Conservation (phyloP, 768 basidiomycete species). For the Multifurca ochricompacta region DNA sequence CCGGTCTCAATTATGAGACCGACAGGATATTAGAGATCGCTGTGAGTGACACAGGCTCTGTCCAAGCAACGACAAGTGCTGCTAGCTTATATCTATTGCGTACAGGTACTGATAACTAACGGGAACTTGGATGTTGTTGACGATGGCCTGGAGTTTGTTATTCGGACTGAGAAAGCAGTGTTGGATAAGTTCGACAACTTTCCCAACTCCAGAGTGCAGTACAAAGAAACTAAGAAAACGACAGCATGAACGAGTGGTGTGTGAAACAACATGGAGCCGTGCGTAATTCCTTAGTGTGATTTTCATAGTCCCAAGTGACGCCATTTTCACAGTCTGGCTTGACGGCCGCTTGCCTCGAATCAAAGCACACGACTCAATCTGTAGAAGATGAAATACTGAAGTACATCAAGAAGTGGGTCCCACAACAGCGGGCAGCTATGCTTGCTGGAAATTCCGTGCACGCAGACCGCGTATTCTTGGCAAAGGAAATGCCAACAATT, state of each 20-base stretch:
- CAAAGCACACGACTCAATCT: constrained; percentile 50
- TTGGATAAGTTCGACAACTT: constrained; percentile 52
- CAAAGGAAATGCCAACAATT: constrained; percentile 73
- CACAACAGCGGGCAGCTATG: constrained; percentile 49
- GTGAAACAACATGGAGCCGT: constrained; percentile 71
- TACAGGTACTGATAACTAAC: constrained; percentile 78
- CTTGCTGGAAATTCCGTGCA: constrained; percentile 90
- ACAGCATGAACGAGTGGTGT: constrained; percentile 88
- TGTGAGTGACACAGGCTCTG: constrained; percentile 30
- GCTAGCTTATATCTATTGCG: neutral
- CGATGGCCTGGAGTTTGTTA: constrained; percentile 68
- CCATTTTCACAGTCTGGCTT: constrained; percentile 58
- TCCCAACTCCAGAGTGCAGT: neutral
- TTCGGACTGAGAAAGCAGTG: constrained; percentile 58
- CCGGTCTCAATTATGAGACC: constrained; percentile 57
- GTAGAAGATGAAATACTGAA: constrained; percentile 55
- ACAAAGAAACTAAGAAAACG: neutral
- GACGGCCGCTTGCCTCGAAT: constrained; percentile 69
- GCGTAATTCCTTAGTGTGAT: constrained; percentile 19
- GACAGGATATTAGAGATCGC: constrained; percentile 80
- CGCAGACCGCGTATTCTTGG: constrained; percentile 65
- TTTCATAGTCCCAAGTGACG: neutral
- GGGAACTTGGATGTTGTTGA: constrained; percentile 77
- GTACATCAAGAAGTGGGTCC: constrained; percentile 85
- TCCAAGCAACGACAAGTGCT: neutral